These are phyloP conservation scores for Glutinoglossum americanum DNA, from an alignment of 495 filamentous ascomycete genomes.

Conservation along the genomic window DNA sequence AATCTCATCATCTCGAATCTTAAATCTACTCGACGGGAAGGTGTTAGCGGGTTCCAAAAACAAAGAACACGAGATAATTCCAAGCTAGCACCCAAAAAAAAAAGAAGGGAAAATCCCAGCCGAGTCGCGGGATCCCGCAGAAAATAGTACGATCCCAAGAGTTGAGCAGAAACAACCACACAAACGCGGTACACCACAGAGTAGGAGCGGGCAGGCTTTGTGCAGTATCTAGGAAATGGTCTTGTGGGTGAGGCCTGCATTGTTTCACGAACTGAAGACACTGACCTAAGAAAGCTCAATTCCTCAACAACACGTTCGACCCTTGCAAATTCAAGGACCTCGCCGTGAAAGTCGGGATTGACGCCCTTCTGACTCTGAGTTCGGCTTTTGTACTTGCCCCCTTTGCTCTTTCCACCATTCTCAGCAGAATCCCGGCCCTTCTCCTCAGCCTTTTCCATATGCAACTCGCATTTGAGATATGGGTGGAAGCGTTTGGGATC, in stretches of 20 bases:
- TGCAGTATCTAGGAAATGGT: neutral
- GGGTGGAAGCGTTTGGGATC: constrained; percentile 12
- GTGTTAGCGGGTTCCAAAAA: constrained; percentile 1
- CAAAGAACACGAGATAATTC: neutral
- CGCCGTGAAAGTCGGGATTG: constrained; percentile 47
- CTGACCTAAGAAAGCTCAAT: constrained; percentile 58
- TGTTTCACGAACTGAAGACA: constrained; percentile 3
- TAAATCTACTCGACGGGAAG: constrained; percentile 35
- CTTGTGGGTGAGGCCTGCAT: neutral
- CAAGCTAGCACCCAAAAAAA: neutral
- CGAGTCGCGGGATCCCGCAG: neutral
- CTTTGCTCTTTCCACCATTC: constrained; percentile 26
- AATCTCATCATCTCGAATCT: constrained; percentile 65
- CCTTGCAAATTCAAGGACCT: constrained; percentile 37
- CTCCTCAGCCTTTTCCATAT: constrained; percentile 39
- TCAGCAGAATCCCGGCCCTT: constrained; percentile 19
- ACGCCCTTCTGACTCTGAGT: constrained; percentile 37
- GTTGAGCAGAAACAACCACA: no score
- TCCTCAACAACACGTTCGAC: constrained; percentile 48
- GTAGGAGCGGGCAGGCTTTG: no score
- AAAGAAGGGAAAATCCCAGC: neutral
- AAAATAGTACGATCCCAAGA: no score
- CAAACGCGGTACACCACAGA: no score
- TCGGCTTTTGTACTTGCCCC: constrained; percentile 34
- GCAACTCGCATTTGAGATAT: constrained; percentile 53